Evolutionary conservation across 306 rosid species (phyloP).

Genomic region (Phaseolus lunatus): DNA sequence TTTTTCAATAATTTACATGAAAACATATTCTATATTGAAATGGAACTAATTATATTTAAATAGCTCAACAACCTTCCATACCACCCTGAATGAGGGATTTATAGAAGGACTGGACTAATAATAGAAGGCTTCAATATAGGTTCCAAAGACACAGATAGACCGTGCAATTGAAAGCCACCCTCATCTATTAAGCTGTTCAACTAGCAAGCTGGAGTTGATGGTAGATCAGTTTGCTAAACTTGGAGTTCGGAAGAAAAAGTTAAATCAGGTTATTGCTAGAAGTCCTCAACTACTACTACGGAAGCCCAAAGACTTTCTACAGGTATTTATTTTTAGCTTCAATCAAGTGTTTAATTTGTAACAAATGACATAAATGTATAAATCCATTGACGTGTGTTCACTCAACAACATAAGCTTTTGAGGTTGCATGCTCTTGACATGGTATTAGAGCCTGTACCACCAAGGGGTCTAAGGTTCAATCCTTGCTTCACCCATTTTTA

Average conservation of each 20-base stretch:
- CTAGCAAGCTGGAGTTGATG: conserved; percentile 71
- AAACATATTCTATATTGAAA: conserved; percentile 29
- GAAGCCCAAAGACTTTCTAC: conserved; percentile 70
- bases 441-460: neutral
- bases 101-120: conserved; percentile 21
- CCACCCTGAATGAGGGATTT: conserved; percentile 31
- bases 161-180: conserved; percentile 86
- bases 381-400: neutral
- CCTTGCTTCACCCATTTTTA: neutral
- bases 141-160: conserved; percentile 57
- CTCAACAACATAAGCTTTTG: neutral
- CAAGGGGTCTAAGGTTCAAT: neutral
- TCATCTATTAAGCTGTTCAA: conserved; percentile 79
- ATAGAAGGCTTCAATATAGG: conserved; percentile 57
- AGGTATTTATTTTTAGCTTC: conserved; percentile 60
- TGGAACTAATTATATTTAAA: neutral
- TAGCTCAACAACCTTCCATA: neutral
- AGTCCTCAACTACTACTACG: conserved; percentile 80
- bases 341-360: conserved; percentile 24
- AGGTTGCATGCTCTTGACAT: neutral
- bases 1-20: conserved; percentile 7
- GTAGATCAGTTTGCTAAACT: conserved; percentile 65
- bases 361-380: conserved; percentile 15
- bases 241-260: conserved; percentile 69
- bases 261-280: conserved; percentile 70